Conservation (phyloP, 331 rosid genomes). For the Prunus yedoensis region DNA sequence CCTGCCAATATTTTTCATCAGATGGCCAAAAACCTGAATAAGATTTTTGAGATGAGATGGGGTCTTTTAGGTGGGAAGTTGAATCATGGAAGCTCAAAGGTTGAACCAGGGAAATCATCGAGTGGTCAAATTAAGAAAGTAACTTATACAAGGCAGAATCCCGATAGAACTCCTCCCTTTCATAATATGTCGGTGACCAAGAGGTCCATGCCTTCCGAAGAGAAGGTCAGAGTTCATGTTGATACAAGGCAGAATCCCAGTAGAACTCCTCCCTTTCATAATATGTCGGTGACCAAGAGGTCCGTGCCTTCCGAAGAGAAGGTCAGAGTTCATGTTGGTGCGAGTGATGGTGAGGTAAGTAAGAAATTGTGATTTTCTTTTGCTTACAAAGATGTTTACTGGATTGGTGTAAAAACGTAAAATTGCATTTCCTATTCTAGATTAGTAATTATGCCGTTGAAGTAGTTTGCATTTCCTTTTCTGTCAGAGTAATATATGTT, state of each 20-base stretch:
- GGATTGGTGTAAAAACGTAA: constrained; percentile 22
- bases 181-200: constrained; percentile 33
- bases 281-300: constrained; percentile 37
- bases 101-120: constrained; percentile 32
- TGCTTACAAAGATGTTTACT: constrained; percentile 13
- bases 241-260: constrained; percentile 18
- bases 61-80: constrained; percentile 40
- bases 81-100: constrained; percentile 40
- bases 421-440: not conserved
- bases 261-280: constrained; percentile 21
- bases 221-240: constrained; percentile 4
- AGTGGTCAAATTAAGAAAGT: constrained; percentile 36
- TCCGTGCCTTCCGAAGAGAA: constrained; percentile 34
- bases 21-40: constrained; percentile 63
- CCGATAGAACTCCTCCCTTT: constrained; percentile 15
- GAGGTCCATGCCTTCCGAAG: constrained; percentile 36
- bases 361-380: constrained; percentile 11
- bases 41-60: constrained; percentile 69
- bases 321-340: constrained; percentile 29
- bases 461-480: not conserved
- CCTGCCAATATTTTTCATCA: constrained; percentile 65
- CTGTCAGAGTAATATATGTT: constrained; percentile 20
- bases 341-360: constrained; percentile 60
- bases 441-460: not conserved
- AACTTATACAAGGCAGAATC: constrained; percentile 17